Base-by-base conservation (phyloP, 2,329 filamentous ascomycete species). In the Ustilaginoidea virens region DNA sequence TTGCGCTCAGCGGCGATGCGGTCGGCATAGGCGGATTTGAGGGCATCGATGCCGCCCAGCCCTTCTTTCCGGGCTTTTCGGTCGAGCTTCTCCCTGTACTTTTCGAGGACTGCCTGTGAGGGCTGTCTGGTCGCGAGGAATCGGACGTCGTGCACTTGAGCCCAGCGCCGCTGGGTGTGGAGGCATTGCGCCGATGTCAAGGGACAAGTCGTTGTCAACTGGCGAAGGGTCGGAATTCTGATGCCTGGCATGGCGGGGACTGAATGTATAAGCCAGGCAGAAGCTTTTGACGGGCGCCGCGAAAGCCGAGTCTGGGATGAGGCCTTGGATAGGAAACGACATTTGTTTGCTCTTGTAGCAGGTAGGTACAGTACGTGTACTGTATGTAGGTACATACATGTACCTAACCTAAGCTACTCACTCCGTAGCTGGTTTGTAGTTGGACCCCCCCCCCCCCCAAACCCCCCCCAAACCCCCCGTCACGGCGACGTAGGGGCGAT, bases 111-210 rank as follows among this genome's bases (percentile, higher is more conserved):
- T 42, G 67, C 65, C 33, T 70, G 66, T 26, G 75, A 65, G 33
- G 71, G 61, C 33, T 71, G 70, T 36, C 85, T 80, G 11, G 83
- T 90, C 36, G 79, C 79, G 25, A 93, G 69, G 62, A 87, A 92
- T 39, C 86, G 82, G 27, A 92, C 75, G 53, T 94, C 82, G 53
- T 92, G 82, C 17, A 94, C 85, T 45, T 82, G 82, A 2, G 87
- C 87, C 79, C 82, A 92, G 49, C 86, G 74, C 32, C 77, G 72
- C 53, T 94, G 87, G 40, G 18, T 28, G 10, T 58, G 49, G 32
- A 48, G 39, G 30, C 45, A 44, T 36, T 47, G 49, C 17, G 48
- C 40, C 8, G 44, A 36, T 30, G 48, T 51, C 25, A 48, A 29
- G 9, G 49, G 47, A 33, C 43, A 43, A 39, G 41, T 41, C 32